phyloP scores from a whole-genome alignment of 352 stramenopile species.

The Pythium chondricola region DNA sequence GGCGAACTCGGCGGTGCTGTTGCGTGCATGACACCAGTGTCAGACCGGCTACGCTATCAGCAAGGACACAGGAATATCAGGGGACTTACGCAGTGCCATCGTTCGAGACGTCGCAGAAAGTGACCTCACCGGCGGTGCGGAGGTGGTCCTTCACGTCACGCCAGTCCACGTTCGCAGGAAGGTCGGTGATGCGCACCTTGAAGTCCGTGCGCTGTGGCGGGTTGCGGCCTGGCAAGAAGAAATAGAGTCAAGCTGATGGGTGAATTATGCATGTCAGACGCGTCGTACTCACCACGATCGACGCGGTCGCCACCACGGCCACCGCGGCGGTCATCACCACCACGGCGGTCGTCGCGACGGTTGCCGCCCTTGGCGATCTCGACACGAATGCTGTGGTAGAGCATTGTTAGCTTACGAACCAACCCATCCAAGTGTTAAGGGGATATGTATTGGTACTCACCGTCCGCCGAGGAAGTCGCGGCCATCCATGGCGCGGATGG shows the following conservation, averaged over 20 bases:
- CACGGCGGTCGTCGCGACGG: constrained; percentile 38
- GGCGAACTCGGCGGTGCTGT: constrained; percentile 73
- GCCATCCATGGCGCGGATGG: constrained; percentile 83
- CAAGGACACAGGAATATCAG: too few species aligned
- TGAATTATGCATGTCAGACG: background rate
- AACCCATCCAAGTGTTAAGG: too few species aligned
- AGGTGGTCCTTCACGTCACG: constrained; percentile 86
- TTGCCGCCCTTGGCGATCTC: constrained; percentile 72
- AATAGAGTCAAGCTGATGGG: background rate
- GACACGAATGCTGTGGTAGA: constrained; percentile 57
- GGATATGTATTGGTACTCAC: too few species aligned
- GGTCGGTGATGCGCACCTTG: constrained; percentile 69
- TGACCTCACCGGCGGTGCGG: constrained; percentile 76
- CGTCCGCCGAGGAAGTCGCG: constrained; percentile 81
- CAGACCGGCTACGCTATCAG: too few species aligned
- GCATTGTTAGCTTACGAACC: too few species aligned
- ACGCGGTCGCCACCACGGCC: constrained; percentile 39
- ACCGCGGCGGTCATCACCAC: constrained; percentile 25
- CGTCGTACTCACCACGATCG: constrained; percentile 34
- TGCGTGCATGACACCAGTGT: background rate
- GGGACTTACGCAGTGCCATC: constrained; percentile 75
- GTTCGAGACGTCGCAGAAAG: constrained; percentile 78
- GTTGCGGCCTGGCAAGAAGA: constrained; percentile 37
- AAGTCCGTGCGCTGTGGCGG: constrained; percentile 70
- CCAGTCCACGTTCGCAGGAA: constrained; percentile 76